phyloP scores from a whole-genome alignment of 2,329 filamentous ascomycete genomes.

The Xylariaceae sp. region DNA sequence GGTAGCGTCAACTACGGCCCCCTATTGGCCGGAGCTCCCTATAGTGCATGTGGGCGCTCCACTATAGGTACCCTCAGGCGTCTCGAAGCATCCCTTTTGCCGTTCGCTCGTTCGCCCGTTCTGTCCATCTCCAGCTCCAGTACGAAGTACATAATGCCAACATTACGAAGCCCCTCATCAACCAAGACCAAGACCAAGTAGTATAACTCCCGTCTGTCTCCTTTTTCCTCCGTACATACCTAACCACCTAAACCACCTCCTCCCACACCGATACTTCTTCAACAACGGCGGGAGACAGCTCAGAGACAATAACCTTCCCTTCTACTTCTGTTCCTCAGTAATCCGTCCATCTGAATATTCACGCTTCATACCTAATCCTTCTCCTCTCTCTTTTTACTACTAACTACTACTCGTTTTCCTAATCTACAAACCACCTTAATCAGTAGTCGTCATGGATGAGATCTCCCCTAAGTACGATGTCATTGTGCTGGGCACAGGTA shows the following conservation, averaged over 20 bases:
- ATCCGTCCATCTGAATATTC: not conserved
- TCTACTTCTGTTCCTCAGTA: no score
- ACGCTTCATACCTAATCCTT: conserved; percentile 22
- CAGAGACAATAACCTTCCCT: not conserved
- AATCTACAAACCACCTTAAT: conserved; percentile 21
- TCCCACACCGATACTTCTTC: conserved; percentile 30
- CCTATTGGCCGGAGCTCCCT: conserved; percentile 23
- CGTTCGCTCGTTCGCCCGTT: not conserved
- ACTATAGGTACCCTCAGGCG: conserved; percentile 13
- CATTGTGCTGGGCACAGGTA: conserved; percentile 96
- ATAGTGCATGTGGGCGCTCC: conserved; percentile 17
- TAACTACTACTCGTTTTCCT: not conserved
- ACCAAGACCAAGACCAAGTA: not conserved
- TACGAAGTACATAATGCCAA: conserved; percentile 13
- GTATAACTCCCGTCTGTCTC: conserved; percentile 8
- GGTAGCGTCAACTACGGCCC: not conserved
- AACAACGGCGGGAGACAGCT: not conserved
- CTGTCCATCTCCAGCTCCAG: no score
- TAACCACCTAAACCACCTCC: not conserved
- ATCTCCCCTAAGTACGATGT: conserved; percentile 98
- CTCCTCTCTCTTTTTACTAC: conserved; percentile 22
- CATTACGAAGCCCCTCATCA: conserved; percentile 24
- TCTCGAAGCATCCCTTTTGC: conserved; percentile 23
- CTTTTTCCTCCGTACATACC: conserved; percentile 6
- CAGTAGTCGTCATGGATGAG: conserved; percentile 72